phyloP scores from a whole-genome alignment of 179 eudicot species.

The Sideroxylon spinosum region DNA sequence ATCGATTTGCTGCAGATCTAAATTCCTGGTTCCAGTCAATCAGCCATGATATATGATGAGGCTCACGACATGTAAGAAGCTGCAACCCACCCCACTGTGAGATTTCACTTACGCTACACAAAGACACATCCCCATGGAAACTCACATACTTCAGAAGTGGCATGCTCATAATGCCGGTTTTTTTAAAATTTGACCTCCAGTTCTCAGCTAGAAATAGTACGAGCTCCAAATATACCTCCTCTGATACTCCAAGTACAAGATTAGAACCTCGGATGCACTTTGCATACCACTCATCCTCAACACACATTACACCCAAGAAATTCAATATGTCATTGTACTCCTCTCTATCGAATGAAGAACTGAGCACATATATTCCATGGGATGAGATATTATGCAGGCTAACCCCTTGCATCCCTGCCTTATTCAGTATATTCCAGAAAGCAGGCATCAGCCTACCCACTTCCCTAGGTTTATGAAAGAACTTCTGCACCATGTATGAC shows the following conservation, averaged over 20 bases:
- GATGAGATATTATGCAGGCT: slow-evolving; percentile 51
- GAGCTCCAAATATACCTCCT: slow-evolving; percentile 44
- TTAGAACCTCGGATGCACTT: slow-evolving; percentile 58
- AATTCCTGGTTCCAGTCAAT: slow-evolving; percentile 58
- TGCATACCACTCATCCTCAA: slow-evolving; percentile 55
- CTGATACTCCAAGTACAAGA: slow-evolving; percentile 45
- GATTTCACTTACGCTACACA: slow-evolving; percentile 31
- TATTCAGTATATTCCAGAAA: slow-evolving; percentile 51
- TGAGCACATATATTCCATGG: slow-evolving; percentile 49
- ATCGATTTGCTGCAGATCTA: slow-evolving; percentile 14
- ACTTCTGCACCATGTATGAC: slow-evolving; percentile 36
- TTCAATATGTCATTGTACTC: slow-evolving; percentile 36
- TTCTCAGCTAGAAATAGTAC: slow-evolving; percentile 43
- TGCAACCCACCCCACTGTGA: not conserved
- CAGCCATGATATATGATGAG: slow-evolving; percentile 41
- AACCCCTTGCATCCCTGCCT: slow-evolving; percentile 39
- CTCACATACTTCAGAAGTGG: slow-evolving; percentile 54
- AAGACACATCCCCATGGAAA: slow-evolving; percentile 26
- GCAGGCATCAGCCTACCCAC: slow-evolving; percentile 45
- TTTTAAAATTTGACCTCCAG: slow-evolving; percentile 39
- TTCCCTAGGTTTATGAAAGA: slow-evolving; percentile 57
- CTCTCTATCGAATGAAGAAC: slow-evolving; percentile 47
- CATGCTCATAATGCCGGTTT: slow-evolving; percentile 28
- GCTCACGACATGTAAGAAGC: slow-evolving; percentile 27
- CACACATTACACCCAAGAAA: slow-evolving; percentile 43